phyloP scores from a whole-genome alignment of 306 rosid species.

The Cercis canadensis region DNA sequence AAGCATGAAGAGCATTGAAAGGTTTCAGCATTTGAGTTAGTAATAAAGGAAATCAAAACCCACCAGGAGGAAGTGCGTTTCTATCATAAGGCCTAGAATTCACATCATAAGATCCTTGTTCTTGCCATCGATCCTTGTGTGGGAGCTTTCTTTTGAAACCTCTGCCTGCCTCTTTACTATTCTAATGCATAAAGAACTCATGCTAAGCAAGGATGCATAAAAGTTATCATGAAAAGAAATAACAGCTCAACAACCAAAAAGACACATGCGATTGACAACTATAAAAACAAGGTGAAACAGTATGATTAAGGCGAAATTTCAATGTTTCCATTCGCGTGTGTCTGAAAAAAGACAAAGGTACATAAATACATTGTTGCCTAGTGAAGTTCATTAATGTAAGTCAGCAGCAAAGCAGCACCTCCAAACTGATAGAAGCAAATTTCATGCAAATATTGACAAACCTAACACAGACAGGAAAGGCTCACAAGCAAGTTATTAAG shows the following conservation, averaged over 20 bases:
- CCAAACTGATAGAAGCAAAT: not conserved
- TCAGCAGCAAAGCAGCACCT: slow-evolving; percentile 7
- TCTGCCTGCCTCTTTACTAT: slow-evolving; percentile 71
- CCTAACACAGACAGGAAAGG: not conserved
- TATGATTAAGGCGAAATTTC: not conserved
- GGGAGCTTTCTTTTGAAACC: slow-evolving; percentile 71
- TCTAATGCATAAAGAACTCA: slow-evolving; percentile 54
- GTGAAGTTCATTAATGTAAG: slow-evolving; percentile 19
- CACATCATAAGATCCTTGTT: slow-evolving; percentile 50
- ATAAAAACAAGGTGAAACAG: slow-evolving; percentile 15
- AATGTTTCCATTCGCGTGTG: not conserved
- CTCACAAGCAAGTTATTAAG: not conserved
- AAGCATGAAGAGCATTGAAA: slow-evolving; percentile 10
- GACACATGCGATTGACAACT: slow-evolving; percentile 2
- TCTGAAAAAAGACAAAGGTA: slow-evolving; percentile 22
- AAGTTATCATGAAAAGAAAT: not conserved
- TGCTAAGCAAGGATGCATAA: slow-evolving; percentile 38
- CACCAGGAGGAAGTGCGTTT: slow-evolving; percentile 80
- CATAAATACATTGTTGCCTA: not conserved
- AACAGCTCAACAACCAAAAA: not conserved
- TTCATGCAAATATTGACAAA: slow-evolving; percentile 16
- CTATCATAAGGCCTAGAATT: slow-evolving; percentile 54
- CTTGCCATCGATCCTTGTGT: slow-evolving; percentile 61
- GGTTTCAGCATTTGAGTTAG: slow-evolving; percentile 6
- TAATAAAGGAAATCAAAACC: slow-evolving; percentile 21